phyloP scores from a whole-genome alignment of 192 early-diverging fungal genomes.

The Coemansia sp. region DNA sequence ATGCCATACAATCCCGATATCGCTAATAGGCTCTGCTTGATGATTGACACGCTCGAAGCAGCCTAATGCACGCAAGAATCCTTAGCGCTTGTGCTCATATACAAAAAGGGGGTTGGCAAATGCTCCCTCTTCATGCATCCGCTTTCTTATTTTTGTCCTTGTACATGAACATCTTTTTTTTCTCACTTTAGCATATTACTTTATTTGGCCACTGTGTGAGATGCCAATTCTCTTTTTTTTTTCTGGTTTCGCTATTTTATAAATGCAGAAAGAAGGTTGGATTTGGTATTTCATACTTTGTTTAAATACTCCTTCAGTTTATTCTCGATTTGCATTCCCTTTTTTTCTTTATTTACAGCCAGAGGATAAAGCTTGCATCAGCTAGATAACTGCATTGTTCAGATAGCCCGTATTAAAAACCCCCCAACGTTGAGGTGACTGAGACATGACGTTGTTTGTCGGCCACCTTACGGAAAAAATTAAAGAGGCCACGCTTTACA shows the following conservation, averaged over 20 bases:
- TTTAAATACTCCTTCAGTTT: too few relatives aligned
- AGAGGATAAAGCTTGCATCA: too few relatives aligned
- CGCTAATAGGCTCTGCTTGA: too few relatives aligned
- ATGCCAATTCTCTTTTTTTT: neutral
- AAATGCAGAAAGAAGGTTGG: neutral
- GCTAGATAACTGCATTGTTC: too few relatives aligned
- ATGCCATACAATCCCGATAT: too few relatives aligned
- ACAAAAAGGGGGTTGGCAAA: neutral
- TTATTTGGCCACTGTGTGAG: neutral
- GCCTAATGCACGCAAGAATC: conserved; percentile 2
- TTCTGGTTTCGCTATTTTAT: neutral
- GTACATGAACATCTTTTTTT: conserved; percentile 3
- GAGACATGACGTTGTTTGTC: conserved; percentile 39
- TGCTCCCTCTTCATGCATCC: neutral
- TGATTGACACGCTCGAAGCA: neutral
- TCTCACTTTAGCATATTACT: conserved; percentile 1
- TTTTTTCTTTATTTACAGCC: too few relatives aligned
- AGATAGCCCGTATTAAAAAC: too few relatives aligned
- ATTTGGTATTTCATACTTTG: conserved; percentile 4
- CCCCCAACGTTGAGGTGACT: too few relatives aligned
- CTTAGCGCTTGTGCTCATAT: conserved; percentile 10
- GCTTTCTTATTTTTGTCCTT: conserved; percentile 3
- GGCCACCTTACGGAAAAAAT: conserved; percentile 35
- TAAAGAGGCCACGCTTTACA: conserved; percentile 19
- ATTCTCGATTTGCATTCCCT: too few relatives aligned